These are phyloP conservation scores for Aspergillus wentii DNA, from an alignment of 495 filamentous ascomycete genomes.

Conservation along the genomic window DNA sequence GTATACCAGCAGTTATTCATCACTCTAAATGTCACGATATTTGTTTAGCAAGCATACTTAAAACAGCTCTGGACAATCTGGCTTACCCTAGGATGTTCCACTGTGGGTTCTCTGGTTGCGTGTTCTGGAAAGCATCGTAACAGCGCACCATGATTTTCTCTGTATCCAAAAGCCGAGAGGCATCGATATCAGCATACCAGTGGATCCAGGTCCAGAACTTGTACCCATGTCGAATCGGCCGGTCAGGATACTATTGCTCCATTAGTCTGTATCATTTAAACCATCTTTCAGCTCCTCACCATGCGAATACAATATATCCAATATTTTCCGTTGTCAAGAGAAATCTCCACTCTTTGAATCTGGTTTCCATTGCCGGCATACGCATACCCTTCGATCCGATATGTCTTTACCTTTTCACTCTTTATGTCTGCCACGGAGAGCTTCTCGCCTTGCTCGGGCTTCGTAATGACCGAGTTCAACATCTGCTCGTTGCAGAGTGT, in stretches of 20 bases:
- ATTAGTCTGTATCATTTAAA: neutral
- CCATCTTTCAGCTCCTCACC: neutral
- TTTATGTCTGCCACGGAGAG: slow-evolving; percentile 12
- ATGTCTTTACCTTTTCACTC: slow-evolving; percentile 12
- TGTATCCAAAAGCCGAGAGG: slow-evolving; percentile 1
- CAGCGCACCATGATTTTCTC: slow-evolving; percentile 7
- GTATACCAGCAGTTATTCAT: slow-evolving; percentile 31
- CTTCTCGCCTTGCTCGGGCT: slow-evolving; percentile 20
- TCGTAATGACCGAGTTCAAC: slow-evolving; percentile 6
- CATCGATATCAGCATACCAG: slow-evolving; percentile 6
- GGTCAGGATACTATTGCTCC: slow-evolving; percentile 4
- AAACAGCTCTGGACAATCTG: neutral
- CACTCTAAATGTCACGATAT: slow-evolving; percentile 15
- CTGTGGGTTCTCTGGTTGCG: slow-evolving; percentile 8
- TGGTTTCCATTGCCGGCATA: slow-evolving; percentile 52
- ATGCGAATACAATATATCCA: slow-evolving; percentile 26
- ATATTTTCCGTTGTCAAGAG: slow-evolving; percentile 45
- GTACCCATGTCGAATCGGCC: slow-evolving; percentile 4
- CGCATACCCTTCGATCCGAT: slow-evolving; percentile 47
- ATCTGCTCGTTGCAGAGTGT: slow-evolving; percentile 7
- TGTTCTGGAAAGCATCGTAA: slow-evolving; percentile 11
- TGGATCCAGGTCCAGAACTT: slow-evolving; percentile 10
- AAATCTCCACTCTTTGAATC: slow-evolving; percentile 50
- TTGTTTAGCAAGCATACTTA: neutral
- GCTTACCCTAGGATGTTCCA: slow-evolving; percentile 15